phyloP scores from a whole-genome alignment of 768 basidiomycete species.

The Tricholoma sp. region DNA sequence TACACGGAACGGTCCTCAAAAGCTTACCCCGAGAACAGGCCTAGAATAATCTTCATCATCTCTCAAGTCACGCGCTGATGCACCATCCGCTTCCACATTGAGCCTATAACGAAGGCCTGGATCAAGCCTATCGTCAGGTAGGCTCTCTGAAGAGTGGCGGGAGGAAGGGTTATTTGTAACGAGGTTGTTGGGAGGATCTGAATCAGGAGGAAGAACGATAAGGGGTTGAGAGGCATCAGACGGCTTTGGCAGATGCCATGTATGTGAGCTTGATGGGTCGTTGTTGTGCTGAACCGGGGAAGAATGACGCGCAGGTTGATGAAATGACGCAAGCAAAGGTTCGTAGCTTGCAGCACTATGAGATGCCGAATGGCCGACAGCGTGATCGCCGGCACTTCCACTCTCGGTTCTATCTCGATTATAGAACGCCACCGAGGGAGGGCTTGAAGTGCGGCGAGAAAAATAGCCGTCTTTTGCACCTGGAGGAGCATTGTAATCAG shows the following conservation, averaged over 20 bases:
- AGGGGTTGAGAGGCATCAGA: constrained; percentile 15
- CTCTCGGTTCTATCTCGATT: constrained; percentile 27
- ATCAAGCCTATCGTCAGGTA: constrained; percentile 38
- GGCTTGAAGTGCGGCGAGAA: constrained; percentile 42
- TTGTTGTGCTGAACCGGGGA: constrained; percentile 17
- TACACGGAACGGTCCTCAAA: neutral
- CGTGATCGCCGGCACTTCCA: constrained; percentile 23
- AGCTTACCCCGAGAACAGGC: constrained; percentile 48
- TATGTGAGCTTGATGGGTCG: constrained; percentile 26
- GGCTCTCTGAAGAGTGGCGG: constrained; percentile 28
- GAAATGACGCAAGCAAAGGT: constrained; percentile 48
- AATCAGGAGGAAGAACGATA: constrained; percentile 8
- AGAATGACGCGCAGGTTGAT: constrained; percentile 18
- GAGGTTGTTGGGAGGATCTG: constrained; percentile 11
- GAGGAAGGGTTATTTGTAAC: constrained; percentile 23
- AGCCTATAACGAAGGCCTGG: constrained; percentile 36
- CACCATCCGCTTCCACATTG: constrained; percentile 21
- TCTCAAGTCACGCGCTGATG: constrained; percentile 26
- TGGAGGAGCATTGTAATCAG: constrained; percentile 34
- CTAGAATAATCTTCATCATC: constrained; percentile 57
- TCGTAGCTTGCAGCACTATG: constrained; percentile 57
- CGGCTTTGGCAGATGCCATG: constrained; percentile 28
- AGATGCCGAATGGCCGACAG: constrained; percentile 36
- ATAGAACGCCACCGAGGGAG: constrained; percentile 33
- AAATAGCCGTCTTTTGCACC: constrained; percentile 35